A percentile compares a stretch with the other conserved stretches of the same genome.
Evolutionary conservation across 176 grass and related monocot species (phyloP).

Genomic region (Hyparrhenia diplandra): DNA sequence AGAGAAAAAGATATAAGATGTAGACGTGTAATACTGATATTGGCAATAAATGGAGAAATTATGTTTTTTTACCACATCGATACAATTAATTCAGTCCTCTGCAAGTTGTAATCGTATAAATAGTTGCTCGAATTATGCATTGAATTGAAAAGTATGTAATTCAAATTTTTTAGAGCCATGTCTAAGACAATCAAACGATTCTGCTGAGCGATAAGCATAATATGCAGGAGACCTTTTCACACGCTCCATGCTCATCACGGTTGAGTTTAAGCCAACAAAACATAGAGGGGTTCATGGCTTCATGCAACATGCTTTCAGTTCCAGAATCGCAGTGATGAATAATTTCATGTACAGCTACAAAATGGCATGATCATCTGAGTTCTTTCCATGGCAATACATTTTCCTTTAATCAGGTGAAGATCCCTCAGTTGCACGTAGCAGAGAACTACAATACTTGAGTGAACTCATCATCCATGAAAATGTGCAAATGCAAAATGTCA

Average conservation of each 20-base stretch:
- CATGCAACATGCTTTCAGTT: background rate
- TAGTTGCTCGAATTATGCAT: background rate
- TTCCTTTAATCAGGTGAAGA: background rate
- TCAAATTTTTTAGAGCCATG: background rate
- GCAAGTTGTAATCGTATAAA: background rate
- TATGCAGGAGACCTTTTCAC: background rate
- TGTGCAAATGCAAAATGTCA: conserved; percentile 27
- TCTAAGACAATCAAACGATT: background rate
- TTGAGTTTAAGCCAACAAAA: background rate
- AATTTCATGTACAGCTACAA: conserved; percentile 21
- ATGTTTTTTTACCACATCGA: background rate
- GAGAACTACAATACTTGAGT: background rate
- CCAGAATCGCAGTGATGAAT: background rate
- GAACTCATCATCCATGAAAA: background rate
- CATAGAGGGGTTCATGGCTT: background rate
- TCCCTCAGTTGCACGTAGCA: background rate
- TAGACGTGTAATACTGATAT: background rate
- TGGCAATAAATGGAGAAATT: background rate
- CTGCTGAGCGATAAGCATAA: background rate
- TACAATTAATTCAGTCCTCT: background rate
- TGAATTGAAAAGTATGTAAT: background rate
- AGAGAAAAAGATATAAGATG: background rate
- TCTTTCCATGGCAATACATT: background rate
- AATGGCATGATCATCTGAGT: conserved; percentile 1
- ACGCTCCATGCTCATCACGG: background rate